Percentiles rank a stretch among this genome's conserved stretches.
phyloP scores from a whole-genome alignment of 495 filamentous ascomycete species.

The Aspergillus sclerotiicarbonarius region DNA sequence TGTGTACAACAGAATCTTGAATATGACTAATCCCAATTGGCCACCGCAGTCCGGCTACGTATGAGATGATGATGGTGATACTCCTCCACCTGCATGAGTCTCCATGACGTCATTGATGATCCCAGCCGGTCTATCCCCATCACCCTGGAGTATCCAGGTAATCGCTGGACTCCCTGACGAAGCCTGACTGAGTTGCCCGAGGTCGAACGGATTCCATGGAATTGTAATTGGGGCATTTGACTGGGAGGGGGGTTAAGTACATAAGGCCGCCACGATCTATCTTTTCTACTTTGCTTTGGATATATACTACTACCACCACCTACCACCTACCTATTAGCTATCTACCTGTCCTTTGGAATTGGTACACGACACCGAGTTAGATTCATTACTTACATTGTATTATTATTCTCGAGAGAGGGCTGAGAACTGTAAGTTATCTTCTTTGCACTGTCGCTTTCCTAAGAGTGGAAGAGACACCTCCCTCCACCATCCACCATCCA shows the following conservation, averaged over 20 bases:
- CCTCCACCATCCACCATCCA: no score
- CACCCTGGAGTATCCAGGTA: no score
- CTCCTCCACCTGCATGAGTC: neutral
- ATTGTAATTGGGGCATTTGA: neutral
- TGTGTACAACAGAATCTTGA: no score
- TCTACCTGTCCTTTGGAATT: no score
- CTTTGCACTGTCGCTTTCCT: no score
- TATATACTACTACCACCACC: neutral
- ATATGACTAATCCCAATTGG: no score
- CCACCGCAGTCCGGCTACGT: neutral
- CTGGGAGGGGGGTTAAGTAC: no score
- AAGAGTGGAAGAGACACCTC: no score
- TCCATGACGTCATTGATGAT: conserved; percentile 18
- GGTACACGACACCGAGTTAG: no score
- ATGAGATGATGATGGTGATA: neutral
- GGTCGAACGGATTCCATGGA: neutral
- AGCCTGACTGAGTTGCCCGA: neutral
- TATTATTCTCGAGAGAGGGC: no score
- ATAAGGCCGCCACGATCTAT: neutral
- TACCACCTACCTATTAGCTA: neutral
- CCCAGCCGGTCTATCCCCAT: neutral
- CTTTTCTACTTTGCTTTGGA: neutral
- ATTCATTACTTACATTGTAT: no score
- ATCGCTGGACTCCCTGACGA: neutral
- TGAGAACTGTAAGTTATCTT: no score